These are phyloP conservation scores for Quercus engelmannii DNA, from an alignment of 306 rosid genomes.

Conservation along the genomic window DNA sequence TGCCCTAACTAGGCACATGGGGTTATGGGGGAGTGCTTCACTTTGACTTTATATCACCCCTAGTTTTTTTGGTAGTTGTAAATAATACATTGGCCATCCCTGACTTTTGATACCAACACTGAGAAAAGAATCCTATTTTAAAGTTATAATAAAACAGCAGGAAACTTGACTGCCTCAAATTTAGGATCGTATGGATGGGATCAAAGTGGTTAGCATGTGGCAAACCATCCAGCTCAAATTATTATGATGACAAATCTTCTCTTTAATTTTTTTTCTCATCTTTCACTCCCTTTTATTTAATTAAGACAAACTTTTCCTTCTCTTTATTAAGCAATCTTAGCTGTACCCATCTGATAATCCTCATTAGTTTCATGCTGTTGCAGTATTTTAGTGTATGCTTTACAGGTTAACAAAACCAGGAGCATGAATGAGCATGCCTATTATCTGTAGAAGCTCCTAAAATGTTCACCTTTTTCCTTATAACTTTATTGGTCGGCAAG, in stretches of 20 bases:
- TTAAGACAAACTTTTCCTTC: neutral
- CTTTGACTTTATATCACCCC: neutral
- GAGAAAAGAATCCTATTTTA: neutral
- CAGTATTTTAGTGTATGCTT: neutral
- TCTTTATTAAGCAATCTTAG: neutral
- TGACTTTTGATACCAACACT: neutral
- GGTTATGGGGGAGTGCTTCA: neutral
- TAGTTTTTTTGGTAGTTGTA: neutral
- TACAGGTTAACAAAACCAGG: neutral
- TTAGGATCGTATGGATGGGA: neutral
- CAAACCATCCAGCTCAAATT: neutral
- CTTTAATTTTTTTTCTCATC: neutral
- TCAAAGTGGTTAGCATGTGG: constrained; percentile 4
- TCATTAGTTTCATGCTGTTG: neutral
- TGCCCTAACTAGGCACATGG: neutral
- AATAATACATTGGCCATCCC: neutral
- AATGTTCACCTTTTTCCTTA: neutral
- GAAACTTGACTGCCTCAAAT: neutral
- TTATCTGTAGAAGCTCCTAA: neutral
- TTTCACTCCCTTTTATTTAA: neutral
- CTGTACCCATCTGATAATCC: neutral
- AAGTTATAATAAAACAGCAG: neutral
- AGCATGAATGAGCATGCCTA: neutral
- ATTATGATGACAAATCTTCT: neutral
- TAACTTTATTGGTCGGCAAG: neutral